phyloP scores from a whole-genome alignment of 2,329 filamentous ascomycete species.

The Mariannaea sp. region DNA sequence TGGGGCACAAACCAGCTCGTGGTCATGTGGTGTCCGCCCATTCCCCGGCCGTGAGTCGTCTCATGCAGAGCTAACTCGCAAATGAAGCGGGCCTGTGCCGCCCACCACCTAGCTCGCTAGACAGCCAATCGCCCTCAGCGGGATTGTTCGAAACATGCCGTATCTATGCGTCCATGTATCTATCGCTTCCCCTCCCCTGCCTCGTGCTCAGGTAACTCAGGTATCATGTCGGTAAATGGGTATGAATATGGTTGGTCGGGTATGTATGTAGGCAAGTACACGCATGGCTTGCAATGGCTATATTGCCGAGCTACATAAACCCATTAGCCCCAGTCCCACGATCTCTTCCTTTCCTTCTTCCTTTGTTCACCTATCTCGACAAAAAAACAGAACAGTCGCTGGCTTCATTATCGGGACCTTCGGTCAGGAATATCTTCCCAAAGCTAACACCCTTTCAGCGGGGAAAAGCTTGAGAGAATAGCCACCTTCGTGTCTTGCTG shows the following conservation, averaged over 20 bases:
- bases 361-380: conserved; percentile 18
- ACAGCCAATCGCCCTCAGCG: conserved; percentile 1
- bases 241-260: no score
- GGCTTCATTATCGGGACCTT: conserved; percentile 31
- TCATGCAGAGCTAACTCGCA: conserved; percentile 5
- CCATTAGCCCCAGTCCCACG: conserved; percentile 20
- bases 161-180: conserved; percentile 28
- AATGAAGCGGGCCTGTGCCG: conserved; percentile 1
- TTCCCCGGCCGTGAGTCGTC: conserved; percentile 9
- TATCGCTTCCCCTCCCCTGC: no score
- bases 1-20: conserved; percentile 23
- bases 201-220: no score
- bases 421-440: conserved; percentile 33
- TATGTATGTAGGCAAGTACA: no score
- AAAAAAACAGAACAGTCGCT: conserved; percentile 30
- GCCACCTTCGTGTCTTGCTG: conserved; percentile 34
- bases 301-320: conserved; percentile 31
- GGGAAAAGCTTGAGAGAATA: conserved; percentile 35
- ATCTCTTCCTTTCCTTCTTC: conserved; percentile 4
- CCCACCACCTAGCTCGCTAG: neutral
- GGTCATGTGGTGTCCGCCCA: conserved; percentile 15
- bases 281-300: no score
- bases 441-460: conserved; percentile 22
- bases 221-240: no score
- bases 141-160: conserved; percentile 6